Conservation (phyloP, 2,329 filamentous ascomycete species). For the Neoarthrinium moseri region DNA sequence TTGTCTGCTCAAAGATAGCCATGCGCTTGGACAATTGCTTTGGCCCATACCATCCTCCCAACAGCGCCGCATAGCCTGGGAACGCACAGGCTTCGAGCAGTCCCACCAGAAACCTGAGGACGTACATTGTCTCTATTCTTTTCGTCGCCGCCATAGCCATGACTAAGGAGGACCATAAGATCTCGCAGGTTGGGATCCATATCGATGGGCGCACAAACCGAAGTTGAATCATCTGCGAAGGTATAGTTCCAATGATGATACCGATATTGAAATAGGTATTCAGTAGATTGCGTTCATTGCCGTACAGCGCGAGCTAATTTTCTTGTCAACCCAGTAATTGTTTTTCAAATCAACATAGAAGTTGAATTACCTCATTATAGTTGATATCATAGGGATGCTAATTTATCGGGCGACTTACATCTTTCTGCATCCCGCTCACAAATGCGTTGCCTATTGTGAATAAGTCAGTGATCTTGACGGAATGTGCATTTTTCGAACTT, state of each 20-base stretch:
- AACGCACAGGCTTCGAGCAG: constrained; percentile 26
- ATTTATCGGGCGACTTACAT: no score
- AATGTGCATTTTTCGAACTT: no score
- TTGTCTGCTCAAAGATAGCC: constrained; percentile 18
- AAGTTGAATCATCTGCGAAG: constrained; percentile 18
- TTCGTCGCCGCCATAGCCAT: constrained; percentile 23
- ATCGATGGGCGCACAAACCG: constrained; percentile 25
- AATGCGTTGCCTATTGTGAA: constrained; percentile 19
- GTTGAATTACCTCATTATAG: no score
- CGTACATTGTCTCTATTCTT: constrained; percentile 18
- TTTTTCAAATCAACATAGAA: no score
- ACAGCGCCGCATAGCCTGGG: constrained; percentile 23
- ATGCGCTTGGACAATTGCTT: constrained; percentile 27
- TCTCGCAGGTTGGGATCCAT: constrained; percentile 28
- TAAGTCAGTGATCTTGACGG: not conserved
- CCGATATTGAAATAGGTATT: constrained; percentile 5
- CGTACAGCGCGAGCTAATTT: constrained; percentile 1
- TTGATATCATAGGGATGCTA: no score
- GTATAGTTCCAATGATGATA: constrained; percentile 21
- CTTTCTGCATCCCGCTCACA: constrained; percentile 31
- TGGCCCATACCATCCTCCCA: constrained; percentile 29
- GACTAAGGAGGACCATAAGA: constrained; percentile 20
- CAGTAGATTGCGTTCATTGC: constrained; percentile 8
- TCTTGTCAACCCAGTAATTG: no score
- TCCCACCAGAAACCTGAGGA: constrained; percentile 28